phyloP scores from a whole-genome alignment of 148 eudicot genomes.

The Camellia japonica region DNA sequence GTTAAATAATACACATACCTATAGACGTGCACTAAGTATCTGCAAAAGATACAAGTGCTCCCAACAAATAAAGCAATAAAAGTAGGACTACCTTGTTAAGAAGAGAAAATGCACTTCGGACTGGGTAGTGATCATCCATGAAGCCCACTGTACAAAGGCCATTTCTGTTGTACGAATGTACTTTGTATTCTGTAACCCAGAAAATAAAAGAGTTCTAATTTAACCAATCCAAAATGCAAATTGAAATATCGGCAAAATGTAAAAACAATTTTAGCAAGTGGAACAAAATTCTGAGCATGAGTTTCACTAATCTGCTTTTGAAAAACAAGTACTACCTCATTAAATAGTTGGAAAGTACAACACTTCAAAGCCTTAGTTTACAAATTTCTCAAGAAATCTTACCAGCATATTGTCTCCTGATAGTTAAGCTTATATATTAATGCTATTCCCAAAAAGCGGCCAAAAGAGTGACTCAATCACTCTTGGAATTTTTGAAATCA shows the following conservation, averaged over 20 bases:
- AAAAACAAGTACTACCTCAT: background rate
- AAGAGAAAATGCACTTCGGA: slow-evolving; percentile 79
- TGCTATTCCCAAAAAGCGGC: background rate
- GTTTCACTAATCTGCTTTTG: background rate
- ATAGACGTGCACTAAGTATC: background rate
- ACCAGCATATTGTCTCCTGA: too few species aligned
- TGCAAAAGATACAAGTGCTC: background rate
- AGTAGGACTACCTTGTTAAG: slow-evolving; percentile 52
- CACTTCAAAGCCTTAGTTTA: too few species aligned
- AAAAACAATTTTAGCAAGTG: background rate
- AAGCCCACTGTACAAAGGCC: slow-evolving; percentile 87
- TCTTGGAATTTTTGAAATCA: background rate
- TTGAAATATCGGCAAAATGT: background rate
- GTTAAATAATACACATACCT: background rate
- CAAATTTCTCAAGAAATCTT: too few species aligned
- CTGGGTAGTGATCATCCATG: slow-evolving; percentile 98
- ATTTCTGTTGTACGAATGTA: slow-evolving; percentile 83
- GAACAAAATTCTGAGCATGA: background rate
- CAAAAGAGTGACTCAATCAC: background rate
- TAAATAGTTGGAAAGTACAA: too few species aligned
- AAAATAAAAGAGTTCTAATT: background rate
- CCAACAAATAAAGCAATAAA: background rate
- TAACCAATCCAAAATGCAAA: background rate
- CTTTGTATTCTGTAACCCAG: slow-evolving; percentile 74
- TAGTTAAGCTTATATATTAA: too few species aligned